Conservation (phyloP, 768 basidiomycete species). For the Rhizopogon vinicolor region DNA sequence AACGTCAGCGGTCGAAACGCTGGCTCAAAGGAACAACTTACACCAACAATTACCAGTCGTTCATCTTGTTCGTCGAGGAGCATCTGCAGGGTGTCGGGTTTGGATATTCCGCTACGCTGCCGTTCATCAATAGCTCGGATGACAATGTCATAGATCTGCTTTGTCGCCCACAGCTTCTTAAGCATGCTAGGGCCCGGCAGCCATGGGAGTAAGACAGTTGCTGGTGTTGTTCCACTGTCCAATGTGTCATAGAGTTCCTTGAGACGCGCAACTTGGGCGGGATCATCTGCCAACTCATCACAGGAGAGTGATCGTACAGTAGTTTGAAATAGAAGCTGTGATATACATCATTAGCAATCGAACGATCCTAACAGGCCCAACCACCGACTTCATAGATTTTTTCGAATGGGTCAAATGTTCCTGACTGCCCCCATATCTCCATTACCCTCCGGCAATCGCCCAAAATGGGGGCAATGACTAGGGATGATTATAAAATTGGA, state of each 20-base stretch:
- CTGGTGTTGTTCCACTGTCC: constrained; percentile 67
- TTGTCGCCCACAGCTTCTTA: constrained; percentile 66
- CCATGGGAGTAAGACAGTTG: constrained; percentile 73
- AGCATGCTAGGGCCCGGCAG: constrained; percentile 71
- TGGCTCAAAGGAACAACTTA: constrained; percentile 28
- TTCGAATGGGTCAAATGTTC: constrained; percentile 68
- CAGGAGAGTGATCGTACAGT: constrained; percentile 66
- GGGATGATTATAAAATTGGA: neutral
- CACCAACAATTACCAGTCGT: constrained; percentile 63
- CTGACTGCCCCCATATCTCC: constrained; percentile 61
- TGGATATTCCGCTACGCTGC: constrained; percentile 48
- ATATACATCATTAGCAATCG: constrained; percentile 9
- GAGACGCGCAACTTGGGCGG: constrained; percentile 54
- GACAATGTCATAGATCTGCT: constrained; percentile 71
- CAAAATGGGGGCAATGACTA: constrained; percentile 64
- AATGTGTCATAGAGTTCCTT: constrained; percentile 63
- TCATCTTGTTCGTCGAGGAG: constrained; percentile 70
- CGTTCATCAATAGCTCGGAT: constrained; percentile 52
- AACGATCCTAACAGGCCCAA: constrained; percentile 1
- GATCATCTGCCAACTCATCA: constrained; percentile 66
- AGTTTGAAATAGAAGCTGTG: constrained; percentile 66
- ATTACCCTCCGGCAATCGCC: constrained; percentile 59
- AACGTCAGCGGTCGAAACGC: constrained; percentile 11
- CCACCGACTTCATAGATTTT: constrained; percentile 59
- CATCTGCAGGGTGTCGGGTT: constrained; percentile 70